Evolutionary conservation across 805 yeast species (phyloP).

Genomic region (Metschnikowia dekortorum): DNA sequence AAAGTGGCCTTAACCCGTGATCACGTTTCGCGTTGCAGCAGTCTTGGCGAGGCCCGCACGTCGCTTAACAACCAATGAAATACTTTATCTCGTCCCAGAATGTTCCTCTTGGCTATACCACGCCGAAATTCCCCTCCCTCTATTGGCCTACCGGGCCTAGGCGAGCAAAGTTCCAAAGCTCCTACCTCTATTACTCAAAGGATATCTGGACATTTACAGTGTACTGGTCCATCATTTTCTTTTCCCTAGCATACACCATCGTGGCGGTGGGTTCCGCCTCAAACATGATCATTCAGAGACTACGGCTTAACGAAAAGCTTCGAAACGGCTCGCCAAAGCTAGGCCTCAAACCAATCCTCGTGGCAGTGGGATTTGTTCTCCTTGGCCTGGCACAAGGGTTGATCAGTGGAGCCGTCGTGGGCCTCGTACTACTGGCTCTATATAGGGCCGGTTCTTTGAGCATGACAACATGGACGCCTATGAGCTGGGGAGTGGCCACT

Average conservation of each 20-base stretch:
- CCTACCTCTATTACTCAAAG: constrained; percentile 59
- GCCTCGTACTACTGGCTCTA: constrained; percentile 67
- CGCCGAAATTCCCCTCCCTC: constrained; percentile 79
- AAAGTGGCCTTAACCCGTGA: background rate
- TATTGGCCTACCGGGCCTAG: constrained; percentile 58
- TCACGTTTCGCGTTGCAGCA: background rate
- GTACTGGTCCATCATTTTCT: constrained; percentile 73
- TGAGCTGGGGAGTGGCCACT: constrained; percentile 70
- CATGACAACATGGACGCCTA: constrained; percentile 95
- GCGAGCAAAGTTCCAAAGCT: constrained; percentile 36
- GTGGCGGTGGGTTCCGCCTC: constrained; percentile 59
- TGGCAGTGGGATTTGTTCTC: constrained; percentile 44
- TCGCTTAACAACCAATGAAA: constrained; percentile 13
- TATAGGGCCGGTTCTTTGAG: constrained; percentile 76
- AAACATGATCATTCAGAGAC: constrained; percentile 21
- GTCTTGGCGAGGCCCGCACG: background rate
- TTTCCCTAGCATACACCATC: constrained; percentile 53
- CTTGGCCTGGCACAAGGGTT: constrained; percentile 64
- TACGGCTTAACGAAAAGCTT: constrained; percentile 11
- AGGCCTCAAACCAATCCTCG: constrained; percentile 29
- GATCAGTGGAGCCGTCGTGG: constrained; percentile 70
- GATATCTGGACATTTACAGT: constrained; percentile 85
- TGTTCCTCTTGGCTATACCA: constrained; percentile 75
- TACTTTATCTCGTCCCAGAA: constrained; percentile 42
- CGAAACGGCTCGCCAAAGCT: constrained; percentile 1